Evolutionary conservation across 768 basidiomycete genomes (phyloP), one percentile per base, ranked within the genome.

Genomic region (Kwoniella dendrophila): DNA sequence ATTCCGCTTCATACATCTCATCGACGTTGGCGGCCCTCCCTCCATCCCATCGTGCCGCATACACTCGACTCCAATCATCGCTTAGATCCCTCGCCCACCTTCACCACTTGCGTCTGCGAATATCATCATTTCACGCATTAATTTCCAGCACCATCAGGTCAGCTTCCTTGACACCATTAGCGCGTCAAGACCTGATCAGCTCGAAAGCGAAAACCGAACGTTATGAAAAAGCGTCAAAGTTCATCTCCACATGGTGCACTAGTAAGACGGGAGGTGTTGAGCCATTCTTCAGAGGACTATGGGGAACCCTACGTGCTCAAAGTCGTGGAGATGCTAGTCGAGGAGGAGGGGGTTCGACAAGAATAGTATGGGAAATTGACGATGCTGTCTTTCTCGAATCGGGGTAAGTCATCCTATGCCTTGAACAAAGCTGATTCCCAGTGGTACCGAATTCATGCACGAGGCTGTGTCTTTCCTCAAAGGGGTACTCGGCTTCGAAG

Each of bases 331-430:
- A 87, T 4, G 20, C 48, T 73, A 83, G 84, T 45, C 82, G 90
- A 40, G 91, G 92, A 47, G 92, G 92, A 56, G 89, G 89, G 33
- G 92, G 90, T 47, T 77, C 79, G 32, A 82, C 82, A 70, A 82
- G 84, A 69, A 86, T 94, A 56, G 85, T 89, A 70, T 95, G 92
- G 92, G 90, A 92, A 81, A 82, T 94, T 22, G 92, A 95, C 78
- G 92, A 95, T 81, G 91, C 91, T 20, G 90, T 94, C 16, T 91
- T 94, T 81, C 88, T 92, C 74, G 92, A 95, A 80, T 86, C 91
- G 66, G 92, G 90, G 92, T 92, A 83, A 83, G 92, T 85, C 32
- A 26, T 16, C 32, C 38, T 24, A 2, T 8, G 4, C 20, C 12
- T 20, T 10, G 6, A 22, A 10, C 12, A 44, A 20, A 18, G 57